Conservation (phyloP, 2,329 filamentous ascomycete species). For the Tolypocladium ovalisporum region DNA sequence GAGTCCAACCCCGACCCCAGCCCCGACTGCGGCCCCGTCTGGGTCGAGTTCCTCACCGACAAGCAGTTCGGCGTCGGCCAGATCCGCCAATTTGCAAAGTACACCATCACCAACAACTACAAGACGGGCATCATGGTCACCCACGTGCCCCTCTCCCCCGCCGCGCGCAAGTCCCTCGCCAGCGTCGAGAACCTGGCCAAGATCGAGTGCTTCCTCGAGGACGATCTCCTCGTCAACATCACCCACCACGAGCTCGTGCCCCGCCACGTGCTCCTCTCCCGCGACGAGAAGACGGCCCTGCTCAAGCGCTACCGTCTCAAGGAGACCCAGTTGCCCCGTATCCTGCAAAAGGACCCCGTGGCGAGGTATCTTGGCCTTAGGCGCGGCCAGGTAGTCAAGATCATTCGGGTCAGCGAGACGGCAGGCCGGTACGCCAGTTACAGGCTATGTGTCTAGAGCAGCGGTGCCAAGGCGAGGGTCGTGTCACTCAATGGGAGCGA, state of each 20-base stretch:
- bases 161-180: conserved; percentile 77
- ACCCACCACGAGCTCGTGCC: conserved; percentile 95
- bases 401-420: conserved; percentile 90
- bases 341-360: conserved; percentile 84
- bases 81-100: conserved; percentile 79
- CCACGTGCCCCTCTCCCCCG: conserved; percentile 68
- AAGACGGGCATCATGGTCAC: conserved; percentile 88
- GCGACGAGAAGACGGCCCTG: conserved; percentile 78
- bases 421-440: conserved; percentile 96
- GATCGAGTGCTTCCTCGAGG: conserved; percentile 92
- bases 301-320: conserved; percentile 87
- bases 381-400: conserved; percentile 94
- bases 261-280: conserved; percentile 80
- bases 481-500: background rate
- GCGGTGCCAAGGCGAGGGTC: background rate
- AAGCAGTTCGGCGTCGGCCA: conserved; percentile 79
- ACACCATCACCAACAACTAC: conserved; percentile 69
- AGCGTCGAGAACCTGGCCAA: conserved; percentile 64
- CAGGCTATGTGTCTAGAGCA: conserved; percentile 48
- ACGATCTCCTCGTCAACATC: conserved; percentile 95
- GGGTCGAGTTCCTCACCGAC: conserved; percentile 83
- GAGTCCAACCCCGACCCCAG: conserved; percentile 57
- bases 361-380: conserved; percentile 84
- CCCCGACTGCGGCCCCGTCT: conserved; percentile 76
- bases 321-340: conserved; percentile 92